Conservation (phyloP, 345 rosid genomes). For the Eucalyptus melliodora region DNA sequence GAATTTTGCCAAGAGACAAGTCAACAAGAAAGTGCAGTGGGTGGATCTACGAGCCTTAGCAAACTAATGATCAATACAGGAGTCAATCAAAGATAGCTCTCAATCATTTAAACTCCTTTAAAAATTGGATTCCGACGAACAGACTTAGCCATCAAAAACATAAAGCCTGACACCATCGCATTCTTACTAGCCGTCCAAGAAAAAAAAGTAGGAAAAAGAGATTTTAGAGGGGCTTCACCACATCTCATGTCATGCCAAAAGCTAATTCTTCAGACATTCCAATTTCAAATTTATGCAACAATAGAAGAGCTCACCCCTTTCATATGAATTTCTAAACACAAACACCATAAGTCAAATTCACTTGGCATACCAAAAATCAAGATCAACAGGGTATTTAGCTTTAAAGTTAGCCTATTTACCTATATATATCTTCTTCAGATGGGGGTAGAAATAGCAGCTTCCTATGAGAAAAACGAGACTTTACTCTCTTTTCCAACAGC, state of each 20-base stretch:
- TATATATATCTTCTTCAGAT: constrained; percentile 49
- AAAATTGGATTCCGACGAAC: not conserved
- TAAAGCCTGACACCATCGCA: not conserved
- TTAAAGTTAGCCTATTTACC: constrained; percentile 15
- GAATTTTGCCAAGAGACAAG: not conserved
- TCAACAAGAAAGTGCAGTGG: not conserved
- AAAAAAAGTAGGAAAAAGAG: not conserved
- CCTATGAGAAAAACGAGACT: constrained; percentile 91
- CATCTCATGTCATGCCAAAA: not conserved
- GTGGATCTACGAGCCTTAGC: not conserved
- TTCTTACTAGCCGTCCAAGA: not conserved
- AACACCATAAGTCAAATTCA: not conserved
- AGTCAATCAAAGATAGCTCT: not conserved
- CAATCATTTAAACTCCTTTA: not conserved
- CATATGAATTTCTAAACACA: not conserved
- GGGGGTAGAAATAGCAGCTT: constrained; percentile 79
- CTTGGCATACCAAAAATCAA: not conserved
- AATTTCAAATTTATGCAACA: not conserved
- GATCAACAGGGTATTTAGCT: not conserved
- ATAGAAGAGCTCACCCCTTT: not conserved
- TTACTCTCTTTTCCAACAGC: constrained; percentile 90
- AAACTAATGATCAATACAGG: not conserved
- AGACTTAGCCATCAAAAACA: not conserved
- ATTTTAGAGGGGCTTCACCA: not conserved
- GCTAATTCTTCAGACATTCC: not conserved